Base-by-base conservation (phyloP, 2,329 filamentous ascomycete genomes). In the Diaporthe eres region DNA sequence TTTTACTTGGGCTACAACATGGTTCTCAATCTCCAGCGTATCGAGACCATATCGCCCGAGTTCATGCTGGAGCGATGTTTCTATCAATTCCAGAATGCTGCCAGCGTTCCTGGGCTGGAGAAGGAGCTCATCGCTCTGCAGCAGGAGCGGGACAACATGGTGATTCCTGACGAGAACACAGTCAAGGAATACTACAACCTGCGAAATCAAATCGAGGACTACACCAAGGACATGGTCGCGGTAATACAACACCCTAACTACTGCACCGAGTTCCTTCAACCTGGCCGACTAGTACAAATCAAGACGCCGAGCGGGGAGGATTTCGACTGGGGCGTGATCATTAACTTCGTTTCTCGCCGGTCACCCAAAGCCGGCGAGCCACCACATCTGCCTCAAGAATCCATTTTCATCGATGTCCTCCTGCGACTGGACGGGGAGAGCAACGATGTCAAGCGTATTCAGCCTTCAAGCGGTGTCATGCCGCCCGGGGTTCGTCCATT, bases 1-100 rank as follows among this genome's bases (percentile, higher is more conserved):
- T 99, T 99, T 86, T 95, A 99, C 83, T 90, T 99, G 22, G 96
- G 97, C 44, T 99, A 99, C 88, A 99, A 99, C 87, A 99, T 99
- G 97, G 95, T 99, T 82, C 89, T 99, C 75, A 99, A 99, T 82
- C 86, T 99, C 77, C 93, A 98, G 84, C 91, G 97, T 85, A 96
- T 99, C n/a, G 97, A 99, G 83, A 96, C 95, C n/a, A 98, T 99
- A 70, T 98, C 96, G 12, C 97, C 97, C 2, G 96, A 99, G 81
- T 98, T 95, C 82, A 99, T 99, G 97, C 88, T 99, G n/a, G 96
- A 98, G 86, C 92, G 94, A 79, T 99, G 97, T 82, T 99, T 99
- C 87, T 97, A 95, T 84, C 97, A 99, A 84, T 99, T 99, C 85
- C 97, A 99, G 83, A 98, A 98, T 81, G 95, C 95, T 2, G 94